Conservation (phyloP, 352 stramenopile species). For the Phytophthora chlamydospora region DNA sequence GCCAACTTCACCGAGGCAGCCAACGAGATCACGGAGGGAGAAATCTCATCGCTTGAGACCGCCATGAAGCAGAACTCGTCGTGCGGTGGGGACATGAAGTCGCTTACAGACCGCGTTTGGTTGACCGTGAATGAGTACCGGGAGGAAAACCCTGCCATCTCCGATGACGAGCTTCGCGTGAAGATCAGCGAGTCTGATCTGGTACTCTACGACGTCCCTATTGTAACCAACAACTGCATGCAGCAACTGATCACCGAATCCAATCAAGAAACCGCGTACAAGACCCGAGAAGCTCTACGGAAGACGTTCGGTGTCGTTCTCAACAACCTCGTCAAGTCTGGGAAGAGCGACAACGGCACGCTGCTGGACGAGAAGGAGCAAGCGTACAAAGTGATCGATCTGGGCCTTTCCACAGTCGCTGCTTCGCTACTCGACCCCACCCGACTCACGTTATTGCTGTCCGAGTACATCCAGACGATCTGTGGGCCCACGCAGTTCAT, state of each 20-base stretch:
- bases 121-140: constrained; percentile 32
- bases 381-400: constrained; percentile 29
- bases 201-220: constrained; percentile 44
- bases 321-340: constrained; percentile 34
- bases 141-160: constrained; percentile 24
- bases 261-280: constrained; percentile 20
- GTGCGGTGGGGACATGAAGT: constrained; percentile 41
- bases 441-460: constrained; percentile 43
- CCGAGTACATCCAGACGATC: constrained; percentile 68
- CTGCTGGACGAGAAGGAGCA: constrained; percentile 20
- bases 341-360: constrained; percentile 35
- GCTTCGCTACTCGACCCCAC: constrained; percentile 47
- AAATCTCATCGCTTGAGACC: constrained; percentile 35
- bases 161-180: constrained; percentile 41
- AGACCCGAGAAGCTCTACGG: constrained; percentile 28
- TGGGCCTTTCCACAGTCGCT: constrained; percentile 23
- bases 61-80: constrained; percentile 37
- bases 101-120: constrained; percentile 31
- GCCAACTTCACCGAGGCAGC: constrained; percentile 34
- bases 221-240: constrained; percentile 43
- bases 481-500: constrained; percentile 47
- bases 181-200: constrained; percentile 45
- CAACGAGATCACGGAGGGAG: constrained; percentile 30
- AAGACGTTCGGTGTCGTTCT: constrained; percentile 38
- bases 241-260: constrained; percentile 35